Conservation (phyloP, 1,284 basidiomycete genomes). For the Erythrobasidium hasegawianum region DNA sequence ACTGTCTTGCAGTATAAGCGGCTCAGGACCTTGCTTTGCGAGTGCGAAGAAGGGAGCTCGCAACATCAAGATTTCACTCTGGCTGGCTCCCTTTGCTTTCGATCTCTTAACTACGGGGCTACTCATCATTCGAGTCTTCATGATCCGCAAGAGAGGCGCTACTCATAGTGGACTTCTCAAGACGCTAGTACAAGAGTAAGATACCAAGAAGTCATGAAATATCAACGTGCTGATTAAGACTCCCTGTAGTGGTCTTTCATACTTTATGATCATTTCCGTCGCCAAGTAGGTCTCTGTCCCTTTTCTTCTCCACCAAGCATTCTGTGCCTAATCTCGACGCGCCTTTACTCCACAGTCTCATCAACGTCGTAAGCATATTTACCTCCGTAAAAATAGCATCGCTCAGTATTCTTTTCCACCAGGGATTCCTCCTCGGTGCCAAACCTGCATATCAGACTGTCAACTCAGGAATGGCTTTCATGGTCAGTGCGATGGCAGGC, state of each 20-base stretch:
- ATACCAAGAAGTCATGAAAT: neutral
- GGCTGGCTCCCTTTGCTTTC: slow-evolving; percentile 29
- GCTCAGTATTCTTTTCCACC: neutral
- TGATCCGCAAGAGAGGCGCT: slow-evolving; percentile 14
- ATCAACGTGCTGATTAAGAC: neutral
- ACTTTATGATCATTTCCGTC: slow-evolving; percentile 20
- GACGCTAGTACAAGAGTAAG: slow-evolving; percentile 23
- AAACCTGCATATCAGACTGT: neutral
- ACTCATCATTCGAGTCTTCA: slow-evolving; percentile 10
- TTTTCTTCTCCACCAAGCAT: no score
- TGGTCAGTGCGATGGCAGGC: slow-evolving; percentile 1
- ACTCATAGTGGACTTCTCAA: slow-evolving; percentile 25
- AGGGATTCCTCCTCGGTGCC: slow-evolving; percentile 30
- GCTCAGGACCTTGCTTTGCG: slow-evolving; percentile 26
- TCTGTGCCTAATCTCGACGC: no score
- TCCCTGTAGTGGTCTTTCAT: slow-evolving; percentile 15
- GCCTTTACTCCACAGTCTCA: slow-evolving; percentile 12
- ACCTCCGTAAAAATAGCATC: no score
- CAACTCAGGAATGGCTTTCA: slow-evolving; percentile 21
- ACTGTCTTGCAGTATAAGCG: slow-evolving; percentile 16
- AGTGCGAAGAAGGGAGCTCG: slow-evolving; percentile 11
- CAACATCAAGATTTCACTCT: slow-evolving; percentile 23
- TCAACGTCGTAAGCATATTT: slow-evolving; percentile 25
- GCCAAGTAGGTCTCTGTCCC: slow-evolving; percentile 16
- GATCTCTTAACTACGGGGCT: slow-evolving; percentile 14